These are phyloP conservation scores for Aspergillus diversus DNA, from an alignment of 495 filamentous ascomycete genomes.

Conservation along the genomic window DNA sequence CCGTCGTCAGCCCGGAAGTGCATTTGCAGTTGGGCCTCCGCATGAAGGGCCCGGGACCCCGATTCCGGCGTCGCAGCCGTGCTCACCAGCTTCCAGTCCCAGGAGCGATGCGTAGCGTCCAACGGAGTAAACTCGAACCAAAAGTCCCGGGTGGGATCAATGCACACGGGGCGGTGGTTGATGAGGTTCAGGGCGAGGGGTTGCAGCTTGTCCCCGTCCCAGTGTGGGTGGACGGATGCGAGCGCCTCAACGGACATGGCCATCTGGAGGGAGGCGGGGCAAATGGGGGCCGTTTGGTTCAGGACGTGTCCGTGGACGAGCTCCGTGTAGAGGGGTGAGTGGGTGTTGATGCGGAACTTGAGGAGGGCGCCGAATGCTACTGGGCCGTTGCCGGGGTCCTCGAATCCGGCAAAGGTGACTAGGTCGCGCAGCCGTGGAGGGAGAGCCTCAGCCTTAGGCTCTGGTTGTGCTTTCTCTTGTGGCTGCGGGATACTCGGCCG, in stretches of 20 bases:
- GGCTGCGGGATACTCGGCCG: background rate
- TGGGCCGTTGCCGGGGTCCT: conserved; percentile 34
- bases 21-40: background rate
- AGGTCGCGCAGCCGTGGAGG: conserved; percentile 19
- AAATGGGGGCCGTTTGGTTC: conserved; percentile 49
- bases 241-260: conserved; percentile 51
- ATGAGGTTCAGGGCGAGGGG: conserved; percentile 35
- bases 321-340: conserved; percentile 35
- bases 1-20: background rate
- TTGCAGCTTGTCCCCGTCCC: conserved; percentile 20
- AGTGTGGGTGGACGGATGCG: conserved; percentile 36
- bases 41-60: conserved; percentile 1
- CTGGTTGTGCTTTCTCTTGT: background rate
- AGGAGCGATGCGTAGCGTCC: conserved; percentile 15
- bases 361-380: no score
- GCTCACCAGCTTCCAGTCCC: conserved; percentile 20
- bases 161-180: conserved; percentile 41
- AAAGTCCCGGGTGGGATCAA: conserved; percentile 36
- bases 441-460: background rate
- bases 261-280: conserved; percentile 47
- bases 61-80: background rate
- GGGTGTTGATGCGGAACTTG: conserved; percentile 50
- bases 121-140: conserved; percentile 38
- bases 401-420: conserved; percentile 45
- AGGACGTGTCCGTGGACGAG: conserved; percentile 47